phyloP scores from a whole-genome alignment of 805 yeast species.

The Naumovozyma dairenensis region DNA sequence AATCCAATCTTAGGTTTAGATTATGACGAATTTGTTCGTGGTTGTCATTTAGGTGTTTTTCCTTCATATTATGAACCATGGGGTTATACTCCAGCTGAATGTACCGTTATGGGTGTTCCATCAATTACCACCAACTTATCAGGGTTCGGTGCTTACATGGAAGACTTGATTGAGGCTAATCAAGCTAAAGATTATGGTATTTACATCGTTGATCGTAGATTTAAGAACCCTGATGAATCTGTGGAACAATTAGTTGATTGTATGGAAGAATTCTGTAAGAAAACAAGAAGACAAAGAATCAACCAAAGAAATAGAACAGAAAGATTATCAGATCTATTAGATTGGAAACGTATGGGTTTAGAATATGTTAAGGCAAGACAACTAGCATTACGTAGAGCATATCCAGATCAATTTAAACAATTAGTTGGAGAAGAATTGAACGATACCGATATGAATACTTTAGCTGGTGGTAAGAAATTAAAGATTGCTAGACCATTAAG shows the following conservation, averaged over 20 bases:
- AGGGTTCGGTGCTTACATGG: slow-evolving; percentile 98
- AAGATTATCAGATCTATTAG: slow-evolving; percentile 81
- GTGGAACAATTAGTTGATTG: slow-evolving; percentile 81
- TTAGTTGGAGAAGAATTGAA: slow-evolving; percentile 25
- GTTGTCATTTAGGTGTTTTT: slow-evolving; percentile 96
- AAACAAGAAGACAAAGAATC: slow-evolving; percentile 93
- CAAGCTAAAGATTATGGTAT: slow-evolving; percentile 88
- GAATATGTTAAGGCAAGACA: slow-evolving; percentile 94
- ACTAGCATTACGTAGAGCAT: slow-evolving; percentile 84
- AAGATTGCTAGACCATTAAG: slow-evolving; percentile 86
- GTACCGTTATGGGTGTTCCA: slow-evolving; percentile 99
- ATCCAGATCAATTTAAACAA: slow-evolving; percentile 67
- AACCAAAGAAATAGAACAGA: slow-evolving; percentile 97
- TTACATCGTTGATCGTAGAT: slow-evolving; percentile 89
- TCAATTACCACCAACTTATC: slow-evolving; percentile 91
- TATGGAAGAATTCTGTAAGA: slow-evolving; percentile 80
- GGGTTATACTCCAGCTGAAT: slow-evolving; percentile 99
- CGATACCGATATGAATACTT: slow-evolving; percentile 22
- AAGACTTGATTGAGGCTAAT: slow-evolving; percentile 79
- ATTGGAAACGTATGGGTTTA: slow-evolving; percentile 97
- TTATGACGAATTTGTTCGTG: slow-evolving; percentile 95
- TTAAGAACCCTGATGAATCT: slow-evolving; percentile 86
- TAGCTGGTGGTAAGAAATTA: slow-evolving; percentile 35
- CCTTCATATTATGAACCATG: slow-evolving; percentile 98
- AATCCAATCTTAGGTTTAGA: slow-evolving; percentile 90